phyloP scores from a whole-genome alignment of 1,284 basidiomycete genomes.

The Apiotrichum gamsii region DNA sequence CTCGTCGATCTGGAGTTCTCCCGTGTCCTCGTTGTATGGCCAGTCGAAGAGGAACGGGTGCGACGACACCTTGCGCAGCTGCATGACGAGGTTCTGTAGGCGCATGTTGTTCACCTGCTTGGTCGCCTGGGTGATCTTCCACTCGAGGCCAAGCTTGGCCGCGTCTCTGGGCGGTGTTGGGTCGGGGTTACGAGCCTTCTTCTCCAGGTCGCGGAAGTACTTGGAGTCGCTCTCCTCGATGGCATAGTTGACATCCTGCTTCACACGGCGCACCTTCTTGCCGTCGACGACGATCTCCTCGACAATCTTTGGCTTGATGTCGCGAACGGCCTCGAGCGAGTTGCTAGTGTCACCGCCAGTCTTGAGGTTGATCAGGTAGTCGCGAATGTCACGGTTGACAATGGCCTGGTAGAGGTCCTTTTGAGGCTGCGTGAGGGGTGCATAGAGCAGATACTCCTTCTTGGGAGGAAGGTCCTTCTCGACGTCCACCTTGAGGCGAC shows the following conservation, averaged over 20 bases:
- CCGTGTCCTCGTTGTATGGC: conserved; percentile 63
- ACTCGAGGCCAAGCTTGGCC: conserved; percentile 53
- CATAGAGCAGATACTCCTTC: conserved; percentile 93
- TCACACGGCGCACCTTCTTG: conserved; percentile 37
- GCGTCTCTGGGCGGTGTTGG: conserved; percentile 33
- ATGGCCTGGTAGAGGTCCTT: conserved; percentile 78
- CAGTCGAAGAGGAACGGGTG: conserved; percentile 92
- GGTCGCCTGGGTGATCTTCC: conserved; percentile 56
- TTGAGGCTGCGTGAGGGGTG: conserved; percentile 75
- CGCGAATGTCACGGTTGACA: conserved; percentile 60
- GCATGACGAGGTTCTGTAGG: conserved; percentile 90
- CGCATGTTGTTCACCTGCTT: conserved; percentile 84
- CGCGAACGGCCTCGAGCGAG: conserved; percentile 16
- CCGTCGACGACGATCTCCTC: conserved; percentile 17
- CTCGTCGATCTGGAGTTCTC: conserved; percentile 59
- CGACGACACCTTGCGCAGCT: conserved; percentile 75
- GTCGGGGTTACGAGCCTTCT: conserved; percentile 16
- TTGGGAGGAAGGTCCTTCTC: conserved; percentile 71
- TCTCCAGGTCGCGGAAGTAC: conserved; percentile 62
- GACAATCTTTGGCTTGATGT: neutral
- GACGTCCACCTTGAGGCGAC: conserved; percentile 86
- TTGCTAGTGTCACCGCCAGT: conserved; percentile 25
- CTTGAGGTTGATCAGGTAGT: conserved; percentile 56
- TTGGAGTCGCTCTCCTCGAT: conserved; percentile 62
- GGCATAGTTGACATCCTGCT: conserved; percentile 39